A percentile compares a stretch with the other conserved stretches of the same genome.
These are phyloP conservation scores for Datura wrightii DNA, from an alignment of 257 asterid genomes.

Conservation along the genomic window DNA sequence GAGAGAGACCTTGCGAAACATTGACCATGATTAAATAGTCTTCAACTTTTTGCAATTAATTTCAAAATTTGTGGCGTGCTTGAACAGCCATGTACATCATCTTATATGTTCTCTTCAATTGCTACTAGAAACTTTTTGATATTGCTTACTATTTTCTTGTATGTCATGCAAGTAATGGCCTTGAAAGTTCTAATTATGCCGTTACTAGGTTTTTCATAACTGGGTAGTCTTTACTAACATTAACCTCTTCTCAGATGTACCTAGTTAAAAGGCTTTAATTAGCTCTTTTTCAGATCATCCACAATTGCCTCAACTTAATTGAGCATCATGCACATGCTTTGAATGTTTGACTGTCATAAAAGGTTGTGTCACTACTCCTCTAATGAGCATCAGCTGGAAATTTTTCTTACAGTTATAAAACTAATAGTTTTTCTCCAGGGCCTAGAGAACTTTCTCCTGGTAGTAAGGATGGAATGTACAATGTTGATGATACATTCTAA, in stretches of 20 bases:
- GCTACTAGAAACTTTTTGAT: background rate
- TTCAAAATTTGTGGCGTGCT: background rate
- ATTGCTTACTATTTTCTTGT: background rate
- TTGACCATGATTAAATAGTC: background rate
- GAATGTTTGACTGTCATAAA: constrained; percentile 18
- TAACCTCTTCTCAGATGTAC: background rate
- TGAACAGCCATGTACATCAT: background rate
- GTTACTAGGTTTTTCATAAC: background rate
- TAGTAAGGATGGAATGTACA: constrained; percentile 1
- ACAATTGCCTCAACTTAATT: background rate
- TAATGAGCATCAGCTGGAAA: constrained; percentile 3
- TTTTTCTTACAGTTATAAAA: background rate
- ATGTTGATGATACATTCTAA: background rate
- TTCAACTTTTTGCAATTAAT: background rate
- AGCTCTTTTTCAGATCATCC: background rate
- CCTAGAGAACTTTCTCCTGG: constrained; percentile 19
- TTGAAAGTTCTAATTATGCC: background rate
- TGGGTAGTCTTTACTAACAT: constrained; percentile 13
- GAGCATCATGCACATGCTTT: background rate
- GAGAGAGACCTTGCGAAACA: background rate
- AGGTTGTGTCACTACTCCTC: background rate
- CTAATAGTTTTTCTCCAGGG: background rate
- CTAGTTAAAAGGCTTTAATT: background rate
- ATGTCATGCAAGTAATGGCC: background rate
- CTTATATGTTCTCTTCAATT: constrained; percentile 24